phyloP scores from a whole-genome alignment of 148 eudicot genomes.

The Spergularia bocconei region DNA sequence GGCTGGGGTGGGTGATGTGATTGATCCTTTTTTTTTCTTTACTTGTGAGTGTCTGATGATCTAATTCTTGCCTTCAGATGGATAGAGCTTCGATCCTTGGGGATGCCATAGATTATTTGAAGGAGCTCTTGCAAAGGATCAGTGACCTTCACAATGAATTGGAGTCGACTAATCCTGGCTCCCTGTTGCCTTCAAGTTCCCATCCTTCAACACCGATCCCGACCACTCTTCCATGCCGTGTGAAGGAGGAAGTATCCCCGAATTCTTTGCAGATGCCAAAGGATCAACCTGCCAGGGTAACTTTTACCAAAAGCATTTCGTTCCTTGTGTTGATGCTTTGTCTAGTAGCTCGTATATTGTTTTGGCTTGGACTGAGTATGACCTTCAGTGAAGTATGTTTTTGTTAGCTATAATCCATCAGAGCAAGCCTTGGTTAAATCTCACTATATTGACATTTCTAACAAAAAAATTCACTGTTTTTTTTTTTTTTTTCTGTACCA shows the following conservation, averaged over 20 bases:
- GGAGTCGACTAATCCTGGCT: constrained; percentile 49
- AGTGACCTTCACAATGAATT: constrained; percentile 68
- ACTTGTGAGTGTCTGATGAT: neutral
- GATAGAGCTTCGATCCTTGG: constrained; percentile 78
- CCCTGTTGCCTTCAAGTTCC: constrained; percentile 40
- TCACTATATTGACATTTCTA: too few species aligned
- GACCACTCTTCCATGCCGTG: constrained; percentile 45
- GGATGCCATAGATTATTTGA: constrained; percentile 72
- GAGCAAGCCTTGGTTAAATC: too few species aligned
- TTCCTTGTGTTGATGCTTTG: neutral
- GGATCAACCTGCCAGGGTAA: constrained; percentile 54
- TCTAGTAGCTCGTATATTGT: too few species aligned
- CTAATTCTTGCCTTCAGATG: constrained; percentile 41
- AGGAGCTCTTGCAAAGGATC: constrained; percentile 61
- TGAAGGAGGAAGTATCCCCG: constrained; percentile 61
- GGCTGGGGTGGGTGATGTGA: neutral
- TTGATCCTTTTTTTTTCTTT: too few species aligned
- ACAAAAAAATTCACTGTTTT: too few species aligned
- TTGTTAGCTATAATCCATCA: too few species aligned
- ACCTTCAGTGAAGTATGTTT: too few species aligned
- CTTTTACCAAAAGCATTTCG: neutral
- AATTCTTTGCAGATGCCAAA: constrained; percentile 44
- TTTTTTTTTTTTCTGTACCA: too few species aligned
- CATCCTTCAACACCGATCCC: constrained; percentile 45
- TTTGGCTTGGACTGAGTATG: too few species aligned